Base-by-base conservation (phyloP, 2,329 filamentous ascomycete genomes). In the Acarospora socialis region DNA sequence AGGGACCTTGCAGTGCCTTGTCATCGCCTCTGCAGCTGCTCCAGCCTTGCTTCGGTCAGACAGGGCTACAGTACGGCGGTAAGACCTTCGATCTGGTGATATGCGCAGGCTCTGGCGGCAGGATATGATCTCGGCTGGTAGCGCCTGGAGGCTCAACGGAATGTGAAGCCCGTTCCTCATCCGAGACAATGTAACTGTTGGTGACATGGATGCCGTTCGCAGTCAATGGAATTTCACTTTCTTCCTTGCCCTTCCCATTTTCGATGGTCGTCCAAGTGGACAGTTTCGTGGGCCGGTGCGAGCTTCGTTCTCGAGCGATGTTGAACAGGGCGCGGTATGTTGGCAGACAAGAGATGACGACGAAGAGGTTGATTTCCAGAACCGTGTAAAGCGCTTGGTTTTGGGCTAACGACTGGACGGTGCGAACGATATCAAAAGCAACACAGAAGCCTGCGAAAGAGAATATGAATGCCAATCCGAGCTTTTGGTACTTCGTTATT, bases 361-460 rank as follows among this genome's bases (percentile, higher is more conserved):
- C 65, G 10, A 63, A 52, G 4, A 72, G 50, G 2, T 73, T 56
- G 1, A 66, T 66, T 29, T 63, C 61, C 13, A 65, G 58, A 17
- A 68, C 55, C 44, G 67, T 72, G 43, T 73, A 70, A n/a, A 73
- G 23, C 14, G 31, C 31, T 33, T 33, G 31, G 20, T 34, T 22
- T 22, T 34, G 17, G 4, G 14, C 19, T 12, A 34, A 4, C 17
- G 32, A 21, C 21, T 34, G 19, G 17, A 21, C 26, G 18, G 24
- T 20, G 23, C 32, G 32, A 12, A 34, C 20, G 15, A 34, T 29
- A 16, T 34, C 32, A 14, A 34, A 24, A 17, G 20, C 32, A 10
- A 34, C 15, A 16, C 24, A 34, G 19, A 34, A 20, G 14, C 23
- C 20, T 6, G 26, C 32, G 14, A 34, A 18, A 9, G 25, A 34